Base-by-base conservation (phyloP, 1,284 basidiomycete species). In the Thelephora terrestris region DNA sequence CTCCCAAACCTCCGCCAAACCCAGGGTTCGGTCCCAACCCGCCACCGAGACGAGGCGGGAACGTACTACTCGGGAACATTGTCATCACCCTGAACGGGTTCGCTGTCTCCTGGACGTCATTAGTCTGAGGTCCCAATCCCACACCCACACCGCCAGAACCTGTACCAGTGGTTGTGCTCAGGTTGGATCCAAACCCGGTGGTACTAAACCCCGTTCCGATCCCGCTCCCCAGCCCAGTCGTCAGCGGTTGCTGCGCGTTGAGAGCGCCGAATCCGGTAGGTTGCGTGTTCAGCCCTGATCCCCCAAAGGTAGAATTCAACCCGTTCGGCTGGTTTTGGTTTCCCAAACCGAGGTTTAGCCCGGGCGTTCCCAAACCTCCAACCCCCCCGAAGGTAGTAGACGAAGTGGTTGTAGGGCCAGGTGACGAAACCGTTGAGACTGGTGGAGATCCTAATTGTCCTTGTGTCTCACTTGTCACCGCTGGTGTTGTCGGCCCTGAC, bases 51-150 rank as follows among this genome's bases (percentile, higher is more conserved):
- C 25, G 10, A 25, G 21, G 21, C 10, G 20, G 18, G 10, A 16
- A n/a, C 12, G 39, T 18, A 14, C 39, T 25, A 42, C 25, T 47
- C 39, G 60, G 49, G 50, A 67, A 61, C 61, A 65, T 63, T 17
- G 65, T 61, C 36, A 81, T 77, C 36, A 81, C 77, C 40, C 86
- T 75, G 71, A 90, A 90, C 7, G 87, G 86, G 56, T 89, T 90
- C 7, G 77, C 79, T 23, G 66, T 70, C 16, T 79, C 79, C 12
- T 63, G 64, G 20, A 56, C 29, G 4, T 84, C 85, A 3, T 85
- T 88, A 59, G 75, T 72, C 58, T 90, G 86, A 4, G 86, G 82
- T 27, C 84, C 71, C 25, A 90, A 67, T 4, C 85, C 83, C 25
- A 71, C 70, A 16, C 83, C 81, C 7, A 78, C 48, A 1, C 69